Conservation (phyloP, 2,329 filamentous ascomycete species). For the Talaromyces atroroseus region DNA sequence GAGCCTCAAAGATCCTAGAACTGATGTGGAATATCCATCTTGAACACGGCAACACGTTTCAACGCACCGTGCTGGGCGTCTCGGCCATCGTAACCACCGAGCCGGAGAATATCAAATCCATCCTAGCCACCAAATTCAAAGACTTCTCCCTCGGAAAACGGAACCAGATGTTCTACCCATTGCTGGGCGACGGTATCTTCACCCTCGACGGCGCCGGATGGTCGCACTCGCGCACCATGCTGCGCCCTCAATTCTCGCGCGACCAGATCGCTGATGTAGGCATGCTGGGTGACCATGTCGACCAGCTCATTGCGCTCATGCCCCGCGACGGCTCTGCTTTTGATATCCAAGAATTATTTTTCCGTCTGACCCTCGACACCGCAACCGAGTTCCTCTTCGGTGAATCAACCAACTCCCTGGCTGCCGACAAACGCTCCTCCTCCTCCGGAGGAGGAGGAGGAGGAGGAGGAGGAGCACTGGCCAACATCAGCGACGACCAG, state of each 20-base stretch:
- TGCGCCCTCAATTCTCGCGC: constrained; percentile 12
- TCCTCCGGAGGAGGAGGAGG: not conserved
- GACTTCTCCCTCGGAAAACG: constrained; percentile 27
- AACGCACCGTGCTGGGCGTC: not conserved
- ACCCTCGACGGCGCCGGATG: constrained; percentile 73
- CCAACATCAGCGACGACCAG: constrained; percentile 2
- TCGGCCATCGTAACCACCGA: constrained; percentile 11
- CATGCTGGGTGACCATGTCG: constrained; percentile 57
- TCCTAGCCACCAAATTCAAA: constrained; percentile 12
- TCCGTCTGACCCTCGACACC: constrained; percentile 60
- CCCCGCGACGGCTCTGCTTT: constrained; percentile 54
- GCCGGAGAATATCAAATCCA: constrained; percentile 13
- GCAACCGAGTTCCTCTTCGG: constrained; percentile 66
- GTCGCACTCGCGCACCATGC: constrained; percentile 29
- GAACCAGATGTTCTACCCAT: constrained; percentile 1
- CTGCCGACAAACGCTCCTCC: constrained; percentile 29
- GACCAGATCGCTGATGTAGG: constrained; percentile 52
- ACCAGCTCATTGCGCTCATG: constrained; percentile 58
- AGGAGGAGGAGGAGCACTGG: not conserved
- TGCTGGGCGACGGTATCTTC: constrained; percentile 39
- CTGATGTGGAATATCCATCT: not conserved
- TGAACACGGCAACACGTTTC: constrained; percentile 7
- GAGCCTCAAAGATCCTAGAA: not conserved
- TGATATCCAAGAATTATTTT: constrained; percentile 59
- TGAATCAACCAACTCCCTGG: constrained; percentile 35